These are phyloP conservation scores for Psidium guajava DNA, from an alignment of 345 rosid species.

Conservation along the genomic window DNA sequence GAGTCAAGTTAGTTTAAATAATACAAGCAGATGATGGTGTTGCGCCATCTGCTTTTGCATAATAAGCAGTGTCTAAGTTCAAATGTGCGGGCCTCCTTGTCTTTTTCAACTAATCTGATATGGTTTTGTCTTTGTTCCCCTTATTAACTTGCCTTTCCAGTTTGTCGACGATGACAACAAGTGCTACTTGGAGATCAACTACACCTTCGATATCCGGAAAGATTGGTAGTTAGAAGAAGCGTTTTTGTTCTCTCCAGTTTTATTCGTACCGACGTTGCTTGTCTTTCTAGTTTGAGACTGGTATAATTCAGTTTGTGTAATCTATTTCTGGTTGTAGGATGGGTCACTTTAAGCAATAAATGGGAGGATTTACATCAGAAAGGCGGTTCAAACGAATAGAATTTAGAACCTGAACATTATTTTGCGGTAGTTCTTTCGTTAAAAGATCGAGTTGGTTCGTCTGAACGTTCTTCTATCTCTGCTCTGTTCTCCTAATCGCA, in stretches of 20 bases:
- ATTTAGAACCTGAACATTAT: not conserved
- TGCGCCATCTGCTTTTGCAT: not conserved
- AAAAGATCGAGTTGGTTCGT: not conserved
- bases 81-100: not conserved
- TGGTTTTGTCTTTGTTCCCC: not conserved
- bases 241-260: not conserved
- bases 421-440: not conserved
- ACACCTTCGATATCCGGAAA: constrained; percentile 76
- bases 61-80: not conserved
- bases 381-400: not conserved
- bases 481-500: not conserved
- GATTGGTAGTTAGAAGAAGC: constrained; percentile 31
- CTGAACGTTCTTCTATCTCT: not conserved
- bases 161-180: constrained; percentile 76
- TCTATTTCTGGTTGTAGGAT: not conserved
- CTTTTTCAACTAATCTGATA: not conserved
- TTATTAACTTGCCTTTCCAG: constrained; percentile 17
- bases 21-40: not conserved
- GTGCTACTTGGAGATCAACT: constrained; percentile 88
- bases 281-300: not conserved
- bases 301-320: not conserved
- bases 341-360: constrained; percentile 2
- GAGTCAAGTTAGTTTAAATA: not conserved
- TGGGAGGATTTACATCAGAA: not conserved
- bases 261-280: not conserved